Evolutionary conservation across 345 rosid genomes (phyloP), one percentile per base, ranked within the genome.

Genomic region (Melastoma malabathricum): DNA sequence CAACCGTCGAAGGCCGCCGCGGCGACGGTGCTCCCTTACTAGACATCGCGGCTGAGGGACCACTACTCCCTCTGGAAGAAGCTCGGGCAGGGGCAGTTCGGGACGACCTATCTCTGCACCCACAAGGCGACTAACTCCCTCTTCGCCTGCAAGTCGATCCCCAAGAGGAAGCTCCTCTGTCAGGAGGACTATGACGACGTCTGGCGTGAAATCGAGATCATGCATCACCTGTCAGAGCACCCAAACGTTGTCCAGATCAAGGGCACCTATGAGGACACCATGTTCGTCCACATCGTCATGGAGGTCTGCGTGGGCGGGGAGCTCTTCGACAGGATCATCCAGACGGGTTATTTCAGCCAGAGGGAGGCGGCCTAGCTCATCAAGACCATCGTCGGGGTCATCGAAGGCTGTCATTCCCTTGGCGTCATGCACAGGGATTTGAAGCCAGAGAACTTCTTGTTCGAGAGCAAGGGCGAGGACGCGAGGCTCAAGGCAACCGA

Each of bases 391-490:
- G 85, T 92, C 18, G 84, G 80, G 2, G 96, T 92, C 12, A 96
- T 92, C 10, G 89, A 92, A 77, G 82, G 78, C 38, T 92, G 98
- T 48, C 98, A 92, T 65, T 92, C 93, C 18, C 82, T 92, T 45
- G 98, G 98, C 46, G 98, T 90, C 34, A 84, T 87, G 89, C 98
- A 90, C 52, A 75, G 98, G 57, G 98, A 90, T 78, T 89, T 90
- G 60, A 90, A 90, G 58, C 98, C 98, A 46, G 98, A 92, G 72
- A 92, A 92, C 64, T 92, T 92, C 80, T 77, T 87, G 82, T 92
- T 92, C 57, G 93, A 84, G 68, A 71, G 62, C 25, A 58, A 75
- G 27, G 58, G 47, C 51, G 89, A 87, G 10, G 95, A 84, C 66
- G 96, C 89, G 52, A 73, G 77, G 69, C 89, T 92, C 31, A 77